Evolutionary conservation across 1,284 basidiomycete species (phyloP).

Genomic region (Melampsora larici-populina): DNA sequence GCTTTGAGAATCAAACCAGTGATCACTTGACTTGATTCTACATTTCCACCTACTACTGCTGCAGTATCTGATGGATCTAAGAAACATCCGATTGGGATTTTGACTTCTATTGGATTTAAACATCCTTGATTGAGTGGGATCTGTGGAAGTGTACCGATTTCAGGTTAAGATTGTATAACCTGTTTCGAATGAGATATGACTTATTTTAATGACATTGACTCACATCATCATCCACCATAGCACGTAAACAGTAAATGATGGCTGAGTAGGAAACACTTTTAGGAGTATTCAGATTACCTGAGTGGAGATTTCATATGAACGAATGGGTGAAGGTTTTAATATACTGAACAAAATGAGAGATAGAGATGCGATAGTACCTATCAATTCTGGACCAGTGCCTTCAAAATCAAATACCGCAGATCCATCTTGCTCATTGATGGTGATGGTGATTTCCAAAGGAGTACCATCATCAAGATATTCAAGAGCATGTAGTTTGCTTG

Average conservation of each 20-base stretch:
- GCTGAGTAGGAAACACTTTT: constrained; percentile 85
- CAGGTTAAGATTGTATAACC: not conserved
- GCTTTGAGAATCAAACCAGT: constrained; percentile 92
- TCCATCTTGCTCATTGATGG: constrained; percentile 72
- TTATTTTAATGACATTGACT: too few relatives aligned
- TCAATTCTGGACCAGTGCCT: constrained; percentile 57
- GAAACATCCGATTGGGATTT: constrained; percentile 74
- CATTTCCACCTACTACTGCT: constrained; percentile 89
- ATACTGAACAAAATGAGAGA: not conserved
- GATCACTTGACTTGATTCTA: constrained; percentile 85
- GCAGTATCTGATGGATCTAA: constrained; percentile 72
- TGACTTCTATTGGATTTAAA: constrained; percentile 59
- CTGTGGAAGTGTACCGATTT: constrained; percentile 48
- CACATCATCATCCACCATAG: constrained; percentile 80
- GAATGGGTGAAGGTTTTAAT: not conserved
- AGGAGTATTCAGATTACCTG: constrained; percentile 55
- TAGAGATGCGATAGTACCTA: constrained; percentile 43
- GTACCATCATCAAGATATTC: constrained; percentile 87
- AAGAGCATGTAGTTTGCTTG: constrained; percentile 65
- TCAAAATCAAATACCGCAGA: constrained; percentile 84
- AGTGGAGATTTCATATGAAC: not conserved
- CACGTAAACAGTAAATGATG: constrained; percentile 87
- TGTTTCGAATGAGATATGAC: too few relatives aligned
- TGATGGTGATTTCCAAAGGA: constrained; percentile 74
- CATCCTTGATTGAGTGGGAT: constrained; percentile 59